Conservation (phyloP, 495 filamentous ascomycete genomes). For the Bryoglossum gracile region DNA sequence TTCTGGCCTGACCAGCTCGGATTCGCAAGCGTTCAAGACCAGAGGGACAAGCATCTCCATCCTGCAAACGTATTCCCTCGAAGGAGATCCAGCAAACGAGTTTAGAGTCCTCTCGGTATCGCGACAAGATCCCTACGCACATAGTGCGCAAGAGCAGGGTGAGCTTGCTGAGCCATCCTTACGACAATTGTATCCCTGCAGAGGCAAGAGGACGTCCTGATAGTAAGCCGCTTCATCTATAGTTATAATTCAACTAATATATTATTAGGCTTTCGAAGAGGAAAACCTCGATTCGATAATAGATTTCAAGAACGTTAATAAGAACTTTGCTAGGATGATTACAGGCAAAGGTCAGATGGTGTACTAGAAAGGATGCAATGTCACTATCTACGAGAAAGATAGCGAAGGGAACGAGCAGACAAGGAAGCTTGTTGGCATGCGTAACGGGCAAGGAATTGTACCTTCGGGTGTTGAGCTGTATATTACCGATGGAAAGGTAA, state of each 20-base stretch:
- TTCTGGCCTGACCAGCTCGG: too few species aligned
- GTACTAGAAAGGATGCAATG: slow-evolving; percentile 8
- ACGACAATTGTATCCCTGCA: neutral
- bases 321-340: slow-evolving; percentile 1
- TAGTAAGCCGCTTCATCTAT: neutral
- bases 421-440: neutral
- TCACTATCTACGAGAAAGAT: slow-evolving; percentile 13
- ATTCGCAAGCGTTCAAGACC: too few species aligned
- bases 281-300: slow-evolving; percentile 8
- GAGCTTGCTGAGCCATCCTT: too few species aligned
- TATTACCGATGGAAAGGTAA: too few species aligned
- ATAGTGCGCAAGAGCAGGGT: too few species aligned
- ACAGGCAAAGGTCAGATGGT: slow-evolving; percentile 10
- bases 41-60: too few species aligned
- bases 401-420: slow-evolving; percentile 5
- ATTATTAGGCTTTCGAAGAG: slow-evolving; percentile 7
- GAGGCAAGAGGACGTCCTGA: neutral
- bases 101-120: too few species aligned
- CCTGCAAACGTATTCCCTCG: too few species aligned
- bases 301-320: neutral
- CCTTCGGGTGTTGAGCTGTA: too few species aligned
- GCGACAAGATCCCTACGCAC: too few species aligned
- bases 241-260: slow-evolving; percentile 8
- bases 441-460: neutral
- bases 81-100: too few species aligned